Conservation (phyloP, 495 filamentous ascomycete genomes). For the Penicillium angulare region DNA sequence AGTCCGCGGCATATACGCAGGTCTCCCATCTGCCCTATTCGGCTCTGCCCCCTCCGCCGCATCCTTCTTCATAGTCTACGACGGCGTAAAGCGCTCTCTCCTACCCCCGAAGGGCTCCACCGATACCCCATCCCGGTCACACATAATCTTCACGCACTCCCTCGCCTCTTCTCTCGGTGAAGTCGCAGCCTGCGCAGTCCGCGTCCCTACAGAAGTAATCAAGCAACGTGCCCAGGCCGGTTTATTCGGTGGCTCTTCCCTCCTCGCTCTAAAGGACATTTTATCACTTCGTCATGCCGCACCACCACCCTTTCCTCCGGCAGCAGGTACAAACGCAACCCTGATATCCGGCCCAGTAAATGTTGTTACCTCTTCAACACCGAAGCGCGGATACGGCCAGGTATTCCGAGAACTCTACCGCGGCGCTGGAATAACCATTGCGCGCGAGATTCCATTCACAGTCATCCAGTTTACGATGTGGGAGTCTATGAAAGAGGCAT, state of each 20-base stretch:
- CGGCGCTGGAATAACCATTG: constrained; percentile 85
- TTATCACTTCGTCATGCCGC: constrained; percentile 47
- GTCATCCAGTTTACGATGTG: constrained; percentile 96
- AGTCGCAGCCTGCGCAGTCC: constrained; percentile 85
- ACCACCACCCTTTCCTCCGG: not conserved
- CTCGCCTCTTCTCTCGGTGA: constrained; percentile 85
- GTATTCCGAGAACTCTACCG: constrained; percentile 85
- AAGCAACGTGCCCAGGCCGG: constrained; percentile 94
- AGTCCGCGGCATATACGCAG: constrained; percentile 73
- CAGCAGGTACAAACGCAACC: not conserved
- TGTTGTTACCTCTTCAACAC: constrained; percentile 25
- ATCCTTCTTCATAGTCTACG: constrained; percentile 98
- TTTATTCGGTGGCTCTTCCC: constrained; percentile 56
- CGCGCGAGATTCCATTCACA: constrained; percentile 96
- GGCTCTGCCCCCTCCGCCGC: constrained; percentile 94
- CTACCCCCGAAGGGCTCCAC: constrained; percentile 30
- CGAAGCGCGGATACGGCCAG: constrained; percentile 44
- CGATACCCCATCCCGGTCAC: constrained; percentile 31
- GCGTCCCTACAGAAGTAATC: constrained; percentile 94
- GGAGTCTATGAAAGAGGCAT: constrained; percentile 79
- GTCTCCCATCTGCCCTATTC: constrained; percentile 62
- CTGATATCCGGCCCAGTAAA: not conserved
- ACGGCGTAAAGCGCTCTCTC: constrained; percentile 65
- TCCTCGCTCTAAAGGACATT: constrained; percentile 64
- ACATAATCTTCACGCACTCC: constrained; percentile 64